These are phyloP conservation scores for Boletus semigastroideus DNA, from an alignment of 1,284 basidiomycete species.

Conservation along the genomic window DNA sequence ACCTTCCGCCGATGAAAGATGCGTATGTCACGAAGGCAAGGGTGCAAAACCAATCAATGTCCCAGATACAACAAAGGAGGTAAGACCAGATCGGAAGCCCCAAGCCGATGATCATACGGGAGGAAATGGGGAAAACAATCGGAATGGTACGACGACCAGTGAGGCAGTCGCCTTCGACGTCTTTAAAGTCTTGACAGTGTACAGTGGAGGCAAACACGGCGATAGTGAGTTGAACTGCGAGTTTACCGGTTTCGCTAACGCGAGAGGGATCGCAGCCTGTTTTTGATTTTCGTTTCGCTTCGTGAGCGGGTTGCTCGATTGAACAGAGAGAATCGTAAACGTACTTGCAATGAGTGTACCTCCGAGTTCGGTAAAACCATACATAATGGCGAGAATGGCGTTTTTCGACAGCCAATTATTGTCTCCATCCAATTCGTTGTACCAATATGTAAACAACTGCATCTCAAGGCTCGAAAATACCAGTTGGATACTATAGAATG, in stretches of 20 bases:
- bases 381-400: conserved; percentile 38
- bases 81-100: conserved; percentile 28
- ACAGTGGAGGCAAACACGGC: conserved; percentile 36
- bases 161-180: conserved; percentile 35
- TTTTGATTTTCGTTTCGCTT: too few relatives aligned
- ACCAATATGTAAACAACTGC: conserved; percentile 33
- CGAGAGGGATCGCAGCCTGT: conserved; percentile 16
- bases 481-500: conserved; percentile 31
- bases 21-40: conserved; percentile 28
- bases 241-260: conserved; percentile 22
- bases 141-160: conserved; percentile 38
- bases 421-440: conserved; percentile 39
- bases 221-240: conserved; percentile 29
- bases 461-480: conserved; percentile 35
- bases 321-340: background rate
- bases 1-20: conserved; percentile 29
- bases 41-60: conserved; percentile 24
- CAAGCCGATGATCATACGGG: conserved; percentile 25
- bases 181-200: conserved; percentile 44
- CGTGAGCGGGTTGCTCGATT: background rate
- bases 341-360: conserved; percentile 38
- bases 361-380: conserved; percentile 38
- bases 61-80: conserved; percentile 25
- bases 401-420: conserved; percentile 40
- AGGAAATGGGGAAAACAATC: conserved; percentile 33